Conservation (phyloP, 2,329 filamentous ascomycete species). For the Coniochaeta prunicola region DNA sequence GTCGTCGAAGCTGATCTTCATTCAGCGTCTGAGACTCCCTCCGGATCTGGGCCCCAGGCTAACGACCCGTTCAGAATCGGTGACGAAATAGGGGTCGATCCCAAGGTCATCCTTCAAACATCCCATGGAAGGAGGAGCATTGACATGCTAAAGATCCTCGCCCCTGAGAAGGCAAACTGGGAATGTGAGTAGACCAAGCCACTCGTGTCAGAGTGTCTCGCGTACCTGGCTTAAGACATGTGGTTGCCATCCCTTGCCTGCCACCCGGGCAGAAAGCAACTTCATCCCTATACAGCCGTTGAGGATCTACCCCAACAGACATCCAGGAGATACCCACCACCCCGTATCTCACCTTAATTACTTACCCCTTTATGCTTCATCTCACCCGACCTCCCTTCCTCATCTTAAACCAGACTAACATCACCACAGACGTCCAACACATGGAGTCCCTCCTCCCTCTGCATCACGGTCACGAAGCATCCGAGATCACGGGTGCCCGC, state of each 20-base stretch:
- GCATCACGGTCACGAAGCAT: slow-evolving; percentile 68
- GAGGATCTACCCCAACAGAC: background rate
- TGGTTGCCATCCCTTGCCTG: background rate
- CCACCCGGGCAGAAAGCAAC: background rate
- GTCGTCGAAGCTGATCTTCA: slow-evolving; percentile 12
- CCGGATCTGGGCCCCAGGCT: slow-evolving; percentile 7
- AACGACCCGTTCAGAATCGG: slow-evolving; percentile 50
- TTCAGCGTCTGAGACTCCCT: background rate
- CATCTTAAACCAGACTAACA: slow-evolving; percentile 1
- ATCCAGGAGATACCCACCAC: background rate
- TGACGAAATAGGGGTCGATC: slow-evolving; percentile 74
- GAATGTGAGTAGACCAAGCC: slow-evolving; percentile 59
- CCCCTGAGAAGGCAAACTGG: slow-evolving; percentile 83
- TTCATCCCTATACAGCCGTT: background rate
- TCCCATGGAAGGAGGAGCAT: slow-evolving; percentile 89
- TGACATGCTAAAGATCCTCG: slow-evolving; percentile 72
- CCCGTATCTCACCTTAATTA: background rate
- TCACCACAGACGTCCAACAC: slow-evolving; percentile 60
- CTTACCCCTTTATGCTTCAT: background rate
- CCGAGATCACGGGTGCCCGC: slow-evolving; percentile 80
- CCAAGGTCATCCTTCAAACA: slow-evolving; percentile 77
- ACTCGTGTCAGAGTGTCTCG: background rate
- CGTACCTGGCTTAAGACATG: background rate
- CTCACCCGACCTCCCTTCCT: background rate
- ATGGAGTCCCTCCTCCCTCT: slow-evolving; percentile 74